Evolutionary conservation across 768 basidiomycete species (phyloP).

Genomic region (Suillus weaverae): DNA sequence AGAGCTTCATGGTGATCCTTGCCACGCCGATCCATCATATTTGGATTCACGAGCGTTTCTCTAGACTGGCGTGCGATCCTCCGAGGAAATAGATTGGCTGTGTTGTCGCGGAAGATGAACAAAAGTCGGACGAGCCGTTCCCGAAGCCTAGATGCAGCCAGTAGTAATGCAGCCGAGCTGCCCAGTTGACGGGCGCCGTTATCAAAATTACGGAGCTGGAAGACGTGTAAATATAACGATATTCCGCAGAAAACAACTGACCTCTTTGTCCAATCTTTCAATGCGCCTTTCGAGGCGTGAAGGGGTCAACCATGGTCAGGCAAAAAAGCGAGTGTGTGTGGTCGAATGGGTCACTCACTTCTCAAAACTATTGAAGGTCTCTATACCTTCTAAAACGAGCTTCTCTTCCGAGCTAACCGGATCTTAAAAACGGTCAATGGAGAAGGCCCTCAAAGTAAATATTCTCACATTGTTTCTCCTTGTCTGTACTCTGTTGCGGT

Average conservation of each 20-base stretch:
- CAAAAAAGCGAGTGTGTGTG: conserved; percentile 6
- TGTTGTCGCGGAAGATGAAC: conserved; percentile 45
- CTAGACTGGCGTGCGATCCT: conserved; percentile 33
- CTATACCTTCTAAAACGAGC: conserved; percentile 48
- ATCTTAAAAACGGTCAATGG: conserved; percentile 14
- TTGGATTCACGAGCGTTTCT: conserved; percentile 30
- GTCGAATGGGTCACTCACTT: conserved; percentile 33
- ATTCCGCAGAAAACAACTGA: conserved; percentile 11
- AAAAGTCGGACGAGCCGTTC: conserved; percentile 42
- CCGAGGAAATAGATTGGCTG: conserved; percentile 45
- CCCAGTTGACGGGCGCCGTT: conserved; percentile 47
- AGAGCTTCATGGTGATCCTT: conserved; percentile 18
- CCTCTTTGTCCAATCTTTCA: conserved; percentile 40
- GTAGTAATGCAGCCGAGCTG: conserved; percentile 45
- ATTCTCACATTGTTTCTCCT: not conserved
- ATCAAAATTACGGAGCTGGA: conserved; percentile 44
- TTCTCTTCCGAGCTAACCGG: conserved; percentile 50
- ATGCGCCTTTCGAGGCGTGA: conserved; percentile 29
- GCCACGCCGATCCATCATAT: conserved; percentile 20
- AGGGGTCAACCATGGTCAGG: conserved; percentile 6
- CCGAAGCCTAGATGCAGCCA: conserved; percentile 42
- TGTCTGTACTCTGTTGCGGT: not conserved
- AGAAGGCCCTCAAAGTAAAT: not conserved
- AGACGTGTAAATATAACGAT: not conserved
- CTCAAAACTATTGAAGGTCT: conserved; percentile 48